Evolutionary conservation across 345 rosid species (phyloP).

Genomic region (Lepidium africanum): DNA sequence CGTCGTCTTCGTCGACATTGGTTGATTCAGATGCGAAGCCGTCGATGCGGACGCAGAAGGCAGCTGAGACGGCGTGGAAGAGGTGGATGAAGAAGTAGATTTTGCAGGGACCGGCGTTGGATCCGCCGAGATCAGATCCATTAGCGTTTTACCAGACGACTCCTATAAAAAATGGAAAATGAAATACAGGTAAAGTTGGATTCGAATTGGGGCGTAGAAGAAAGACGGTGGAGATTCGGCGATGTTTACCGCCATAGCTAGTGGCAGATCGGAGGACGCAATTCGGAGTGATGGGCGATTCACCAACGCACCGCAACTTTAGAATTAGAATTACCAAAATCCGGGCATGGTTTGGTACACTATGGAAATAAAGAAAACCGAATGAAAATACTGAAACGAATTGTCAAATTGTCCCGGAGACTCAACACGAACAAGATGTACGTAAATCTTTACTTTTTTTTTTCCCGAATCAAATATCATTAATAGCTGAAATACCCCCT

Average conservation of each 20-base stretch:
- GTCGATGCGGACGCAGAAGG: constrained; percentile 23
- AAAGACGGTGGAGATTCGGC: constrained; percentile 13
- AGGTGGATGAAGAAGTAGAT: constrained; percentile 32
- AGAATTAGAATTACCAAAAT: too few relatives aligned
- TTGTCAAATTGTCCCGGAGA: too few relatives aligned
- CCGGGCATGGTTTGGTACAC: too few relatives aligned
- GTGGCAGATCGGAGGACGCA: constrained; percentile 20
- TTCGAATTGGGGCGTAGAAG: not conserved
- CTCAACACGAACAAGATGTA: too few relatives aligned
- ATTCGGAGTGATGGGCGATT: constrained; percentile 6
- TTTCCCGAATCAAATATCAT: too few relatives aligned
- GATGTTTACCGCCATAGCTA: constrained; percentile 30
- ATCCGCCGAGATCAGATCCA: constrained; percentile 98
- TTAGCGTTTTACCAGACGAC: constrained; percentile 80
- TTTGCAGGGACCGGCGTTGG: constrained; percentile 46
- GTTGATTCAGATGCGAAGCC: constrained; percentile 19
- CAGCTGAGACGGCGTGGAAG: constrained; percentile 24
- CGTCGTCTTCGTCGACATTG: constrained; percentile 42
- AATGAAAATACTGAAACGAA: too few relatives aligned
- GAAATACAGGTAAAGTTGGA: not conserved
- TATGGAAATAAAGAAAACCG: too few relatives aligned
- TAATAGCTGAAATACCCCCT: too few relatives aligned
- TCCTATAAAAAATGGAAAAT: constrained; percentile 40
- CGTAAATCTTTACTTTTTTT: too few relatives aligned
- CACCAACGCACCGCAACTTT: not conserved